A percentile compares a stretch with the other conserved stretches of the same genome.
These are phyloP conservation scores for Urochloa ruziziensis DNA, from an alignment of 176 grass and related monocot species.

Conservation along the genomic window DNA sequence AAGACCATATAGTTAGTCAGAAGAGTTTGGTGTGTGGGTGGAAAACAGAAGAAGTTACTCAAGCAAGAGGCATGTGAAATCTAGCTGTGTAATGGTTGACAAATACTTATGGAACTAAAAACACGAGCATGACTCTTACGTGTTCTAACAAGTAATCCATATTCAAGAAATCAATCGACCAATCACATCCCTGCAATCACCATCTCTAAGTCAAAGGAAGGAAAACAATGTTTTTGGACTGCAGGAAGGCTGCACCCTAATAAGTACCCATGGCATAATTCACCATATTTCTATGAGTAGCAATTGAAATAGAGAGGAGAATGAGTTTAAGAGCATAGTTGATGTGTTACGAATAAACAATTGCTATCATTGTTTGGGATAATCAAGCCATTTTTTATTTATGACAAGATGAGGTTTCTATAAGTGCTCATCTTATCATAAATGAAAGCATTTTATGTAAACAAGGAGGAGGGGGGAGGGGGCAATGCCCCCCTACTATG, in stretches of 20 bases:
- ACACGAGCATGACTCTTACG: slow-evolving; percentile 11
- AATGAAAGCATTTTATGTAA: no score
- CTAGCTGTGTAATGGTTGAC: not conserved
- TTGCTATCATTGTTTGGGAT: no score
- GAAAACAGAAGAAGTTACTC: slow-evolving; percentile 38
- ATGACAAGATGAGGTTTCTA: no score
- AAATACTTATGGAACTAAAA: slow-evolving; percentile 9
- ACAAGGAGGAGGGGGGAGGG: no score
- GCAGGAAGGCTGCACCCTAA: not conserved
- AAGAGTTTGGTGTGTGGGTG: slow-evolving; percentile 17
- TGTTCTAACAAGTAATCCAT: not conserved
- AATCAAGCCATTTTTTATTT: no score
- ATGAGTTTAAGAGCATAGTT: no score
- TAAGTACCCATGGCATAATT: no score
- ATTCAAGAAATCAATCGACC: not conserved
- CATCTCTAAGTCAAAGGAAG: not conserved
- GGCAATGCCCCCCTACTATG: no score
- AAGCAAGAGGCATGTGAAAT: not conserved
- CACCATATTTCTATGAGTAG: no score
- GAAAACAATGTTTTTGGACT: slow-evolving; percentile 23
- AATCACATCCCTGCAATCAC: slow-evolving; percentile 19
- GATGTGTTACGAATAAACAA: no score
- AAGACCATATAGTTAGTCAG: not conserved
- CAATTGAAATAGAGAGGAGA: no score
- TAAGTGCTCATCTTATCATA: no score